phyloP scores from a whole-genome alignment of 495 filamentous ascomycete genomes.

The Podospora fimiseda region DNA sequence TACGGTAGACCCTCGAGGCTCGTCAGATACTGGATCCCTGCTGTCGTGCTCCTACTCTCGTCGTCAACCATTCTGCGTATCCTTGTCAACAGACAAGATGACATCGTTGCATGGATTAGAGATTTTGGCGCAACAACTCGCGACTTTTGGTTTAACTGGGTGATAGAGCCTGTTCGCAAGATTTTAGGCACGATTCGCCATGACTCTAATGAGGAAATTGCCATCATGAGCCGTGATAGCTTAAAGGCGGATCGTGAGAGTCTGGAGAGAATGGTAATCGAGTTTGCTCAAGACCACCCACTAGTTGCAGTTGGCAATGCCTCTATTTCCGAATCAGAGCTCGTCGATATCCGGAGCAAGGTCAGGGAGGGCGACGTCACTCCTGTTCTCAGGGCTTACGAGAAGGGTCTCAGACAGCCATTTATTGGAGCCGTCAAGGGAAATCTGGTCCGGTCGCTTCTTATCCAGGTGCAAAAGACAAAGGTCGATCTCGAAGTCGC shows the following conservation, averaged over 20 bases:
- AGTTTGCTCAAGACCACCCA: slow-evolving; percentile 79
- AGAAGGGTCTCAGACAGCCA: slow-evolving; percentile 73
- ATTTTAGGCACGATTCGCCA: slow-evolving; percentile 88
- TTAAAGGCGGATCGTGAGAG: slow-evolving; percentile 83
- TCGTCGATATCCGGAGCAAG: slow-evolving; percentile 62
- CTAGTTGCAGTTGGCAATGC: slow-evolving; percentile 37
- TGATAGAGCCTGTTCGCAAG: slow-evolving; percentile 74
- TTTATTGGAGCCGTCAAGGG: slow-evolving; percentile 73
- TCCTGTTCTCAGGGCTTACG: slow-evolving; percentile 82
- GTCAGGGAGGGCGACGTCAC: slow-evolving; percentile 91
- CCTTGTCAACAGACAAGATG: slow-evolving; percentile 59
- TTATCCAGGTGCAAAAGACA: slow-evolving; percentile 97
- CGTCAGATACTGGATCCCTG: slow-evolving; percentile 83
- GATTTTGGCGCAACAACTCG: slow-evolving; percentile 68
- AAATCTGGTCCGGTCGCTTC: slow-evolving; percentile 79
- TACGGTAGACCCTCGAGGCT: slow-evolving; percentile 72
- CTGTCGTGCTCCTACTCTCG: slow-evolving; percentile 59
- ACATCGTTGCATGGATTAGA: slow-evolving; percentile 67
- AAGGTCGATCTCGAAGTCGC: slow-evolving; percentile 98
- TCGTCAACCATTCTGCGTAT: slow-evolving; percentile 77
- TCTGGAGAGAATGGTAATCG: slow-evolving; percentile 94
- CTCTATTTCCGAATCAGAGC: slow-evolving; percentile 49
- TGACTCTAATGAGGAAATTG: slow-evolving; percentile 82
- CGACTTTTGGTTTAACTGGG: slow-evolving; percentile 96
- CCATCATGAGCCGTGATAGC: slow-evolving; percentile 88